Conservation (phyloP, 1,139 yeast species). For the Yamadazyma pseudoaaseri region DNA sequence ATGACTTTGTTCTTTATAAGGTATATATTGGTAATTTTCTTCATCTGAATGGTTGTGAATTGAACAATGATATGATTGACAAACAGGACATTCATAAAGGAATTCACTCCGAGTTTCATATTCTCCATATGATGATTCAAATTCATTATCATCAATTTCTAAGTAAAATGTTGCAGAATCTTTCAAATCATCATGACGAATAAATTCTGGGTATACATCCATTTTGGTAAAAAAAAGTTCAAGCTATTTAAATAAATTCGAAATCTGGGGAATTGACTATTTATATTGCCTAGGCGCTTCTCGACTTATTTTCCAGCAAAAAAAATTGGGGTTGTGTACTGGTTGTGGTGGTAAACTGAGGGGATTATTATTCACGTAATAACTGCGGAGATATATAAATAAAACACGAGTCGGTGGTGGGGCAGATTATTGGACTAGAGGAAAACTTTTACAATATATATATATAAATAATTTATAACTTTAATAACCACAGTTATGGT, state of each 20-base stretch:
- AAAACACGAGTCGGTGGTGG: too few relatives aligned
- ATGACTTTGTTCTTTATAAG: neutral
- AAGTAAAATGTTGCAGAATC: conserved; percentile 4
- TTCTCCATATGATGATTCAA: neutral
- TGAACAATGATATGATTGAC: conserved; percentile 7
- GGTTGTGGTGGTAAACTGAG: neutral
- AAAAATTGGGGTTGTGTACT: too few relatives aligned
- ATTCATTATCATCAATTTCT: conserved; percentile 3
- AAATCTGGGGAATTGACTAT: conserved; percentile 5
- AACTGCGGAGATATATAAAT: conserved; percentile 2
- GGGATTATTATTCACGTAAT: neutral
- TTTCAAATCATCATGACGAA: neutral
- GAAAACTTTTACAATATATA: too few relatives aligned
- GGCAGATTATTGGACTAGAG: too few relatives aligned
- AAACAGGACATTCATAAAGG: conserved; percentile 15
- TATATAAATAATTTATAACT: too few relatives aligned
- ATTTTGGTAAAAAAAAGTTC: too few relatives aligned
- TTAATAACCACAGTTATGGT: too few relatives aligned
- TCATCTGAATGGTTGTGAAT: conserved; percentile 1
- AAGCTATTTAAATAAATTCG: too few relatives aligned
- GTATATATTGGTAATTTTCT: neutral
- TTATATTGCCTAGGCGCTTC: too few relatives aligned
- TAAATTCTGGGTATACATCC: neutral
- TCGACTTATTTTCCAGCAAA: too few relatives aligned
- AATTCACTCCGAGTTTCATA: conserved; percentile 2